A percentile compares a stretch with the other conserved stretches of the same genome.
Evolutionary conservation across 257 asterid genomes (phyloP).

Genomic region (Solanum rostratum): DNA sequence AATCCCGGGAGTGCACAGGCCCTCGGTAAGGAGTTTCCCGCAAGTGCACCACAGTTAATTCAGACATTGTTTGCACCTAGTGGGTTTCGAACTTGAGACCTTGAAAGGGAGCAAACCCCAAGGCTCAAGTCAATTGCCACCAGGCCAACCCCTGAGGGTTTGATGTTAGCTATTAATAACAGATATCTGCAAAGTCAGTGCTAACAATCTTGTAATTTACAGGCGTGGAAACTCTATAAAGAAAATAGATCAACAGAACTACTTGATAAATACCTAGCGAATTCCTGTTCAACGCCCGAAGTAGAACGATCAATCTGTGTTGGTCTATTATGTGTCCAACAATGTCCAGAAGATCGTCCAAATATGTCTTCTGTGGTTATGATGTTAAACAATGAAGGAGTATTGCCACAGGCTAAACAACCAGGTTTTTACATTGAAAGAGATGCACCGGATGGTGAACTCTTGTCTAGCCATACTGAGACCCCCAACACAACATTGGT

Average conservation of each 20-base stretch:
- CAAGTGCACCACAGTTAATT: no score
- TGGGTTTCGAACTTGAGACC: no score
- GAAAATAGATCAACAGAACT: conserved; percentile 14
- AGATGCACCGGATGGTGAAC: neutral
- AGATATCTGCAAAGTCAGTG: neutral
- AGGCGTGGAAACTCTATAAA: conserved; percentile 26
- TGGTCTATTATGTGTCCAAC: conserved; percentile 28
- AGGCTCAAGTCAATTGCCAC: no score
- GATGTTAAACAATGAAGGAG: conserved; percentile 19
- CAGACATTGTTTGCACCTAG: no score
- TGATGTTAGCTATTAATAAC: neutral
- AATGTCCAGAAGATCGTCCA: conserved; percentile 25
- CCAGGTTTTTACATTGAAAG: conserved; percentile 26
- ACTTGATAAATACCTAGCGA: conserved; percentile 1
- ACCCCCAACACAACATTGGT: neutral
- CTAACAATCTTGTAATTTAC: neutral
- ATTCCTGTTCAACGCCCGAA: neutral
- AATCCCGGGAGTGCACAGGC: no score
- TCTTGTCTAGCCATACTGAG: neutral
- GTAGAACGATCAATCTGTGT: conserved; percentile 20
- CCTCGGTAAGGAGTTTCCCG: no score
- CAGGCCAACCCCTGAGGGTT: no score
- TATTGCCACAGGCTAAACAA: conserved; percentile 10
- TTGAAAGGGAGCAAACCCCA: no score
- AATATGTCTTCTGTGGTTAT: conserved; percentile 18